Evolutionary conservation across 2,329 filamentous ascomycete genomes (phyloP).

Genomic region (Penicillium sp.): DNA sequence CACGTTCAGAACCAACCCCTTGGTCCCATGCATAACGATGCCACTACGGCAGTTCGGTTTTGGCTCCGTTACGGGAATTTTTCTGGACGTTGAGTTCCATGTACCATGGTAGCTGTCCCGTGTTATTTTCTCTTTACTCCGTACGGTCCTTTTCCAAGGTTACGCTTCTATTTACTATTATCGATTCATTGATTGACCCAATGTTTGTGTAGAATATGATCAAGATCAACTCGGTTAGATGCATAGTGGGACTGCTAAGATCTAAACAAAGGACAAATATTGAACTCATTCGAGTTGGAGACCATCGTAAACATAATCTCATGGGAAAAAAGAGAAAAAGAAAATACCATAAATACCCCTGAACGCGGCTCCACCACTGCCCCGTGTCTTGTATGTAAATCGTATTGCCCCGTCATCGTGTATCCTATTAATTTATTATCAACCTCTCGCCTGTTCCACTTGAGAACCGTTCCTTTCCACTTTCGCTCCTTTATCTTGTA

Average conservation of each 20-base stretch:
- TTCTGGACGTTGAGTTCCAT: not conserved
- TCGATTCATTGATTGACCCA: not conserved
- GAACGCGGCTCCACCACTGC: slow-evolving; percentile 7
- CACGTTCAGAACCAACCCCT: slow-evolving; percentile 19
- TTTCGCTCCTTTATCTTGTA: slow-evolving; percentile 8
- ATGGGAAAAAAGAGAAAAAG: not conserved
- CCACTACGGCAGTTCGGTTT: slow-evolving; percentile 10
- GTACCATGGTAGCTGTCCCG: slow-evolving; percentile 1
- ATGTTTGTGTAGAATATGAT: not conserved
- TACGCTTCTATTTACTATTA: not conserved
- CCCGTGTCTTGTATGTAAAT: slow-evolving; percentile 1
- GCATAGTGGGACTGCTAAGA: not conserved
- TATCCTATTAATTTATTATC: slow-evolving; percentile 13
- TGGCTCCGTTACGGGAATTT: slow-evolving; percentile 11
- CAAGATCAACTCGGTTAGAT: not conserved
- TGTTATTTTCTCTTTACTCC: not conserved
- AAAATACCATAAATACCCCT: slow-evolving; percentile 12
- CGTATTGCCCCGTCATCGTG: slow-evolving; percentile 3
- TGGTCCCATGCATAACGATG: slow-evolving; percentile 2
- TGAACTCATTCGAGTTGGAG: not conserved
- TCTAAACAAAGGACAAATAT: not conserved
- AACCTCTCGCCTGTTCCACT: slow-evolving; percentile 8
- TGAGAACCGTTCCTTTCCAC: slow-evolving; percentile 8
- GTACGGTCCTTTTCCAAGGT: not conserved
- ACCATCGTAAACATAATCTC: slow-evolving; percentile 1